Conservation (phyloP, 352 stramenopile genomes). For the Pythium sp. region DNA sequence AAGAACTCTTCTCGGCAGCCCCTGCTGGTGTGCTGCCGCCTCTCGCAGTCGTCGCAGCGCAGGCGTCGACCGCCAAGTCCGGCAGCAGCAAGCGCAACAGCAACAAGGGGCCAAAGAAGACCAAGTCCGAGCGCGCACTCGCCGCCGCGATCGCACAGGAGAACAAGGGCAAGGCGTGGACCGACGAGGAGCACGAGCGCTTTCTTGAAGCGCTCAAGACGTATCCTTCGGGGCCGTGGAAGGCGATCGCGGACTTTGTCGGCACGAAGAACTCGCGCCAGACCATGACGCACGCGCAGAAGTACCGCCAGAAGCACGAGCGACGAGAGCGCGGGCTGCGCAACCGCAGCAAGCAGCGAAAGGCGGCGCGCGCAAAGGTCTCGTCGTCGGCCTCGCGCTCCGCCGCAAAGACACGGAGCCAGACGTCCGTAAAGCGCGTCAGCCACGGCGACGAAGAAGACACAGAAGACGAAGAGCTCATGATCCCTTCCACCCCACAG, state of each 20-base stretch:
- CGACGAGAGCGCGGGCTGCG: conserved; percentile 48
- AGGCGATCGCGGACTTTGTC: conserved; percentile 56
- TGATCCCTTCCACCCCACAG: conserved; percentile 16
- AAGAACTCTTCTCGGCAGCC: conserved; percentile 44
- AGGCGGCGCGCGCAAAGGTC: background rate
- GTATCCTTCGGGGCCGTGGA: conserved; percentile 59
- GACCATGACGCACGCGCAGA: conserved; percentile 35
- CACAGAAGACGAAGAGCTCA: conserved; percentile 5
- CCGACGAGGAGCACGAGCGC: conserved; percentile 44
- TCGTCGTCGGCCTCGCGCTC: background rate
- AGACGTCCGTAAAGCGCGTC: conserved; percentile 9
- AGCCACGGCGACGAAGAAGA: conserved; percentile 7
- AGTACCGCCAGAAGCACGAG: conserved; percentile 42
- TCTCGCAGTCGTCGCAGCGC: conserved; percentile 14
- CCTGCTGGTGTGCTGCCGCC: conserved; percentile 28
- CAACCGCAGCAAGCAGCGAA: conserved; percentile 31
- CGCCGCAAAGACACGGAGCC: conserved; percentile 13
- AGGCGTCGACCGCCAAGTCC: background rate
- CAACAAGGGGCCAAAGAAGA: conserved; percentile 10
- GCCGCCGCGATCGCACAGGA: conserved; percentile 26
- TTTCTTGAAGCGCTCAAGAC: conserved; percentile 58
- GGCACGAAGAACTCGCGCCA: conserved; percentile 57
- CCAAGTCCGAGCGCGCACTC: conserved; percentile 19
- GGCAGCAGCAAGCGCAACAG: background rate
- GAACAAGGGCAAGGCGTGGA: conserved; percentile 63